Base-by-base conservation (phyloP, 2,329 filamentous ascomycete species). In the Ascochyta rabiei region DNA sequence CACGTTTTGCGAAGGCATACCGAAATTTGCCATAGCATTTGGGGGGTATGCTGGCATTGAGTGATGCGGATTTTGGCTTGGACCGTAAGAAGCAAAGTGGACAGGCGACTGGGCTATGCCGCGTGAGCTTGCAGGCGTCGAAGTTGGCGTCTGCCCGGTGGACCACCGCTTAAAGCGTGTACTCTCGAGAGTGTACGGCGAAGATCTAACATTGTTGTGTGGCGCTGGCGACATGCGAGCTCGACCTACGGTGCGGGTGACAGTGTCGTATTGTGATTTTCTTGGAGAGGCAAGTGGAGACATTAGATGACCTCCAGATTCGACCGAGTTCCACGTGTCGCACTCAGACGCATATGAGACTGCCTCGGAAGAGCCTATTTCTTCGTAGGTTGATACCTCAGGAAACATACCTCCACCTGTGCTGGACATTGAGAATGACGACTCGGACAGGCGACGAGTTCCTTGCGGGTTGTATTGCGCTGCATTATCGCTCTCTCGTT, bases 141-240 rank as follows among this genome's bases (percentile, higher is more conserved):
- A 90, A 3, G 87, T 90, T 4, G 73, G 72, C 16, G 73, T 69
- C 45, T 74, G 72, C 13, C 88, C 89, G 3, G 89, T 91, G 18
- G 89, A 91, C 89, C 89, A 92, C 62, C 89, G 82, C 79, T 91
- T 91, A 70, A 82, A 86, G 59, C 87, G 83, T 40, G 80, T 81
- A 47, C 81, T 83, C 40, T 91, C 88, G 45, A 90, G 81, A 45
- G 79, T 87, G 75, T 91, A 91, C 0, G 89, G 89, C 16, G 86
- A 87, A 35, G 88, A 84, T 57, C 89, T 84, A 69, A 88, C 81
- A 49, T 82, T 86, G 28, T 85, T 86, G 39, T 88, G 83, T 19
- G 89, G 88, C 28, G 88, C 89, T 33, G 88, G 88, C 40, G 89
- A 90, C 12, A 87, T 87, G 35, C 88, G 83, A 19, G 88, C 86